phyloP scores from a whole-genome alignment of 345 rosid species.

The Aethionema arabicum region DNA sequence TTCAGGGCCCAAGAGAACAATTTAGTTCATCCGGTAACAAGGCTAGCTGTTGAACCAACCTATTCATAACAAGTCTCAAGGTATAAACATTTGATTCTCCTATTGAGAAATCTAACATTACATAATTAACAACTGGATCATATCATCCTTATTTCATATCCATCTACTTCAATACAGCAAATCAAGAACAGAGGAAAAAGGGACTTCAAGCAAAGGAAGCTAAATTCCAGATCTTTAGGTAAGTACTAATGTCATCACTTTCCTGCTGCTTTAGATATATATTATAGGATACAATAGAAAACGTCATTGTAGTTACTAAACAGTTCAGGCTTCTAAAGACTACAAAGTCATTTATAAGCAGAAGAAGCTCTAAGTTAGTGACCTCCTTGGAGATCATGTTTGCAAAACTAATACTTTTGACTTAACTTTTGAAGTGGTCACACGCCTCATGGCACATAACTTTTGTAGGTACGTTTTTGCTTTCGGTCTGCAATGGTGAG shows the following conservation, averaged over 20 bases:
- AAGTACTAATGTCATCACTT: not conserved
- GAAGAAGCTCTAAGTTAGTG: too few relatives aligned
- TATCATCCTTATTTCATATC: not conserved
- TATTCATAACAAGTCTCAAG: not conserved
- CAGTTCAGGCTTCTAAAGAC: not conserved
- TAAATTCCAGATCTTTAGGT: not conserved
- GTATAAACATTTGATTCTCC: not conserved
- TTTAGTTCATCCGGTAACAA: slow-evolving; percentile 42
- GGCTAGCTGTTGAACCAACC: not conserved
- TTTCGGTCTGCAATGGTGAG: slow-evolving; percentile 38
- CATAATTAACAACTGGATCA: slow-evolving; percentile 8
- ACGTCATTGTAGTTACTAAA: too few relatives aligned
- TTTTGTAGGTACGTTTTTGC: slow-evolving; percentile 28
- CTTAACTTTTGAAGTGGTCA: too few relatives aligned
- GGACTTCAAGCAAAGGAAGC: not conserved
- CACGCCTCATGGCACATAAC: not conserved
- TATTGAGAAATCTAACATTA: not conserved
- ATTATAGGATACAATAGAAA: slow-evolving; percentile 4
- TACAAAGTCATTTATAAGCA: not conserved
- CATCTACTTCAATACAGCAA: not conserved
- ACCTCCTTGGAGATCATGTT: too few relatives aligned
- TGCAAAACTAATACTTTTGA: too few relatives aligned
- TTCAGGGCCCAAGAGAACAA: slow-evolving; percentile 51
- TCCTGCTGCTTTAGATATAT: not conserved
- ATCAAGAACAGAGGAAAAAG: not conserved